Evolutionary conservation across 352 stramenopile genomes (phyloP), one percentile per base, ranked within the genome.

Genomic region (Pythium myriotylum): DNA sequence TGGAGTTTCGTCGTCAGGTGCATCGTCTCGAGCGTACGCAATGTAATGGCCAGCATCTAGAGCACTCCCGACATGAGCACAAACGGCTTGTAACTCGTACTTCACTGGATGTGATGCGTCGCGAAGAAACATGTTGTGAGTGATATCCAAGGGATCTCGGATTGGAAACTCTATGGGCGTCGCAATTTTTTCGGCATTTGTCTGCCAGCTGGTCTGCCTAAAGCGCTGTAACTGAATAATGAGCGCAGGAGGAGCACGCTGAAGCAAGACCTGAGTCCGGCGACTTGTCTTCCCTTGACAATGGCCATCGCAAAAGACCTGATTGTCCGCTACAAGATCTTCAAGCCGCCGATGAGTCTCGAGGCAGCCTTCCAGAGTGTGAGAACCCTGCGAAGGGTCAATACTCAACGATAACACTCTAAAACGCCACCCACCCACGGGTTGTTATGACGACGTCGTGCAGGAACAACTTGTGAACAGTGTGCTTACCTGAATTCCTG

Each of bases 21-120:
- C 12, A 0, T 20, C 24, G 14, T 57, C 50, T 9, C 74, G 59
- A 32, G 82, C 63, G 47, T 92, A 95, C 17, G 80, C 79, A 17
- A 95, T 69, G 59, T 95, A 95, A 53, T 95, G 86, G 0, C 86
- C 86, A 6, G 77, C 67, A 55, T 91, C 70, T 27, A 91, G 72
- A 0, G 73, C 79, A 6, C 49, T 61, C 3, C 86, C 86, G 24
- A 92, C 51, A 61, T 95, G 86, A 42, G 82, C 72, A n/a, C 84
- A 92, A 12, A 94, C 77, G 0, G 81, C 86, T 23, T 81, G 72
- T 19, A 93, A 62, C 45, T 83, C 52, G 46, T 92, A 95, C 1
- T 61, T 64, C 24, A 72, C 58, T 6, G 70, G 74, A 17, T 77
- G 66, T 2, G 60, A 60, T 5, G 80, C 67, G 26, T 87, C 72